Evolutionary conservation across 2,329 filamentous ascomycete genomes (phyloP), one percentile per base, ranked within the genome.

Genomic region (Trichophaea hybrida): DNA sequence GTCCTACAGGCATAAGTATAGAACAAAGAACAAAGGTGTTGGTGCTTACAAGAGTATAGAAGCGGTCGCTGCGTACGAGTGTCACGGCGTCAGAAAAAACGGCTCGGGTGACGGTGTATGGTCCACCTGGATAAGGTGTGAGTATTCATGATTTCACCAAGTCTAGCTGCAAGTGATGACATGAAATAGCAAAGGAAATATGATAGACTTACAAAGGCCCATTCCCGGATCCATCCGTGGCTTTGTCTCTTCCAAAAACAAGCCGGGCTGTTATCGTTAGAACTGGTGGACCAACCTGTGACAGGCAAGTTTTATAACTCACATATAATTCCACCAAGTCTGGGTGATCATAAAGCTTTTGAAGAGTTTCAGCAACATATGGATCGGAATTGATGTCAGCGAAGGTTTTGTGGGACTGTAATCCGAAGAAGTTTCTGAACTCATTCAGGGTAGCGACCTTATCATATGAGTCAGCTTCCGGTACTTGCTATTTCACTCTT

Each of bases 321-420:
- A 24, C 24, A 68, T 91, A 93, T 53, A 91, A 75, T 72, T 93
- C 87, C 12, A 91, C 85, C 64, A 81, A 81, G 69, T 91, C 87
- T 0, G 86, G 85, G 68, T 88, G 84, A 61, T 86, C 84, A 70
- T 89, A 89, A 8, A 93, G 75, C 59, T 82, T 76, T 13, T 78
- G 76, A 4, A 89, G 76, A 32, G 80, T 75, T 52, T 84, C 77
- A 1, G 85, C 80, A 13, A 91, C 79, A 12, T 80, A 78, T 0
- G 83, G 83, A 66, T 93, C 84, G 0, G 83, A 81, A 71, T 90
- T 93, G 73, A 94, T 89, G 55, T 90, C 86, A 70, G 90, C 85
- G 61, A 94, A 94, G 0, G 77, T 85, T 24, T 83, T 80, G 69
- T 94, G 84, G 0, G 80, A 79, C 72, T 86, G 85, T 5, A 94